Conservation (phyloP, 2,329 filamentous ascomycete genomes). For the Arachnomyces sp. region DNA sequence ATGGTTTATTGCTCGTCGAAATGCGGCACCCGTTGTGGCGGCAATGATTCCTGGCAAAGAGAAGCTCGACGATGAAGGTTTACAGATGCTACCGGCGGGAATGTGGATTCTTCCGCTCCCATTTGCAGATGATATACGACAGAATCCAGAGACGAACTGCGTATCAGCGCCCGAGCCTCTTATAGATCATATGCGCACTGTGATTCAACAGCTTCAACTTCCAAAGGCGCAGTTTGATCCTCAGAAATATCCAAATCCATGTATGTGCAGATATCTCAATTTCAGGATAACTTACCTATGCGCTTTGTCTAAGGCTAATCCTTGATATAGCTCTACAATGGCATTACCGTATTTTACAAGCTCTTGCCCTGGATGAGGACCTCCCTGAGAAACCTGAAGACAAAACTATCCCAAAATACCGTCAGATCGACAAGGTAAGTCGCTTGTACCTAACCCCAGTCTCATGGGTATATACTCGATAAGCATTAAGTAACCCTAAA, state of each 20-base stretch:
- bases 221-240: slow-evolving; percentile 82
- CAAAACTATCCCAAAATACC: slow-evolving; percentile 74
- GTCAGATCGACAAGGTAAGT: slow-evolving; percentile 70
- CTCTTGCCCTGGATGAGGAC: slow-evolving; percentile 85
- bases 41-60: slow-evolving; percentile 73
- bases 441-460: background rate
- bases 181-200: slow-evolving; percentile 70
- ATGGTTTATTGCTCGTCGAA: slow-evolving; percentile 80
- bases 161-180: slow-evolving; percentile 60
- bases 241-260: slow-evolving; percentile 78
- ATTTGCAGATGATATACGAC: slow-evolving; percentile 79
- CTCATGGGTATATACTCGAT: background rate
- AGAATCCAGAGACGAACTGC: slow-evolving; percentile 56
- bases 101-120: slow-evolving; percentile 85
- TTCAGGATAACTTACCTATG: background rate
- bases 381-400: slow-evolving; percentile 68
- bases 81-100: slow-evolving; percentile 69
- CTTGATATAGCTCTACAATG: slow-evolving; percentile 63
- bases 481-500: slow-evolving; percentile 7
- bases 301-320: slow-evolving; percentile 3
- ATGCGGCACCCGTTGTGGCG: slow-evolving; percentile 70
- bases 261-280: slow-evolving; percentile 20
- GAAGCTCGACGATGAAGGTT: slow-evolving; percentile 55
- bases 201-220: slow-evolving; percentile 80
- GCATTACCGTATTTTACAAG: slow-evolving; percentile 93